Base-by-base conservation (phyloP, 2,329 filamentous ascomycete species). In the Dryadomyces quercivorus region DNA sequence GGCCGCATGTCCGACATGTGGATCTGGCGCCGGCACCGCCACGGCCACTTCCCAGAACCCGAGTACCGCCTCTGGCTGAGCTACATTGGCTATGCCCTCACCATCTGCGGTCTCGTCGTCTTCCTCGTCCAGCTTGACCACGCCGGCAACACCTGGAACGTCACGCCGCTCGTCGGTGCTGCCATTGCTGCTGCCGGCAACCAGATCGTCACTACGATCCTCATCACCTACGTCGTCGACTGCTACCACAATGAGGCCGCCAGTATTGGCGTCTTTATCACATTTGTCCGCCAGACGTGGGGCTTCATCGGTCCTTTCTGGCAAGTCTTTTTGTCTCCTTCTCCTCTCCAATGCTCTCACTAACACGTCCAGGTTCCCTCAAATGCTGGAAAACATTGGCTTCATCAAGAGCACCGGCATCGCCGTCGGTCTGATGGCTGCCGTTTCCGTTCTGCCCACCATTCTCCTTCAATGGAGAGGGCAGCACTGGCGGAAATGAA, bases 161-260 rank as follows among this genome's bases (percentile, higher is more conserved):
- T 81, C 5, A 79, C 76, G 0, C 80, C 80, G 0, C 67, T 80
- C 15, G 61, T 82, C 16, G 78, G 79, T 5, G 71, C 70, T 6
- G 78, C 71, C 2, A 73, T 77, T 57, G 70, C 0, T 82, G 21
- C 36, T 4, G 18, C 73, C 1, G 73, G 73, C 53, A 71, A 50
- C 48, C 48, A 50, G 34, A 50, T 40, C 48, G 18, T 82, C 81
- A 58, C 72, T 82, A 83, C 80, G 0, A 75, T 82, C 2, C 62
- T 80, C 46, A 75, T 81, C 22, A 82, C 80, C 0, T 83, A 81
- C 61, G 74, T 78, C 0, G 74, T 84, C 1, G 80, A 83, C 59
- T 78, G 76, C 60, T 74, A 80, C 57, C 70, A 67, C 2, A 68
- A 76, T 31, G 71, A 78, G 44, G 70, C 77, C 0, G 74, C 73